Percentiles rank a stretch among this genome's conserved stretches.
These are phyloP conservation scores for Coemansia sp. DNA, from an alignment of 192 early-diverging fungal genomes.

Conservation along the genomic window DNA sequence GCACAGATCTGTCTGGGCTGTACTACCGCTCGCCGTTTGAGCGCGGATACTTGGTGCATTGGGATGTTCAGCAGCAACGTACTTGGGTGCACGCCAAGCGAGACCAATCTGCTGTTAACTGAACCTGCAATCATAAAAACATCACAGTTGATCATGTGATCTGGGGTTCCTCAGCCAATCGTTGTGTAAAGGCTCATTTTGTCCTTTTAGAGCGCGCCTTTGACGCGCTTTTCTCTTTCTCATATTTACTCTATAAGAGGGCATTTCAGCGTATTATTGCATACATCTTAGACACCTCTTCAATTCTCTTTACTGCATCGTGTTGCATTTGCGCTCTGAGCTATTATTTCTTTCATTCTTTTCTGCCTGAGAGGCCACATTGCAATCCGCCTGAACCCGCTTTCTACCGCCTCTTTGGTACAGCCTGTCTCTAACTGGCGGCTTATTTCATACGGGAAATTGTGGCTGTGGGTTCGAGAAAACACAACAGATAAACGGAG, in stretches of 20 bases:
- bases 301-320: neutral
- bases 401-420: neutral
- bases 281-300: neutral
- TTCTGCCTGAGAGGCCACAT: neutral
- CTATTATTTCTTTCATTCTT: too few relatives aligned
- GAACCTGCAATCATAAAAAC: constrained; percentile 56
- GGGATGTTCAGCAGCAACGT: constrained; percentile 71
- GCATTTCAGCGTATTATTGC: neutral
- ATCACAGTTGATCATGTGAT: too few relatives aligned
- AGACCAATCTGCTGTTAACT: constrained; percentile 65
- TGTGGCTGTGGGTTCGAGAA: neutral
- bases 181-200: neutral
- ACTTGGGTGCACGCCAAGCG: constrained; percentile 62
- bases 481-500: neutral
- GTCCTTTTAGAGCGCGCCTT: too few relatives aligned
- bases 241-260: neutral
- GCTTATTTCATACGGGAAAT: neutral
- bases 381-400: neutral
- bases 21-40: constrained; percentile 78
- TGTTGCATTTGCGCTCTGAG: neutral
- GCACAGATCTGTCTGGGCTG: constrained; percentile 69
- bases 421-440: neutral
- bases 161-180: too few relatives aligned
- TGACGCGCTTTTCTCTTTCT: neutral
- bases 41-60: constrained; percentile 74